Conservation (phyloP, 495 filamentous ascomycete species). For the Filosporella fistucella region DNA sequence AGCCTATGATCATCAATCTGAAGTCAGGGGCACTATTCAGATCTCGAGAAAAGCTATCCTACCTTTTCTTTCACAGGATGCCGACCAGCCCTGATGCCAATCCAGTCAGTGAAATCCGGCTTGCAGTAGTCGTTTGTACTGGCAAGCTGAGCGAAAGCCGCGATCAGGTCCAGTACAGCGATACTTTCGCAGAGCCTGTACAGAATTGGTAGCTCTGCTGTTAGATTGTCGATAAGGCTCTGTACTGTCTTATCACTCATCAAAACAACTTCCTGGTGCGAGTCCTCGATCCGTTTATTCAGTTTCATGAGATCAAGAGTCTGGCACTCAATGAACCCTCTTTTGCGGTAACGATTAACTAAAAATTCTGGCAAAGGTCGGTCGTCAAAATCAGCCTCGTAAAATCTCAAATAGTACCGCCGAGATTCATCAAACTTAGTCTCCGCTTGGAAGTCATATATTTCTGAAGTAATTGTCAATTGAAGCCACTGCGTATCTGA, state of each 20-base stretch:
- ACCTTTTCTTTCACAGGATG: constrained; percentile 84
- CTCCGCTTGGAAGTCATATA: constrained; percentile 56
- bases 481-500: neutral
- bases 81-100: constrained; percentile 76
- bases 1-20: no score
- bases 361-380: constrained; percentile 62
- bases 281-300: constrained; percentile 70
- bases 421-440: constrained; percentile 72
- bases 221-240: constrained; percentile 61
- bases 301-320: constrained; percentile 78
- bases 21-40: no score
- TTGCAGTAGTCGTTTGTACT: constrained; percentile 68
- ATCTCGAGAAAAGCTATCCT: no score
- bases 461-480: no score
- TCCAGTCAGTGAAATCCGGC: constrained; percentile 66
- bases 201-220: constrained; percentile 60
- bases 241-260: constrained; percentile 72
- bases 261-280: constrained; percentile 73
- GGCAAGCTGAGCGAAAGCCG: constrained; percentile 73
- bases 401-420: constrained; percentile 75
- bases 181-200: constrained; percentile 81
- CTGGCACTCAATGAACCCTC: constrained; percentile 74
- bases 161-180: constrained; percentile 90
- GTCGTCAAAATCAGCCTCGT: constrained; percentile 57
- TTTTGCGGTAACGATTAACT: constrained; percentile 71